Conservation (phyloP, 2,329 filamentous ascomycete species). For the Myriosclerotinia curreyana region DNA sequence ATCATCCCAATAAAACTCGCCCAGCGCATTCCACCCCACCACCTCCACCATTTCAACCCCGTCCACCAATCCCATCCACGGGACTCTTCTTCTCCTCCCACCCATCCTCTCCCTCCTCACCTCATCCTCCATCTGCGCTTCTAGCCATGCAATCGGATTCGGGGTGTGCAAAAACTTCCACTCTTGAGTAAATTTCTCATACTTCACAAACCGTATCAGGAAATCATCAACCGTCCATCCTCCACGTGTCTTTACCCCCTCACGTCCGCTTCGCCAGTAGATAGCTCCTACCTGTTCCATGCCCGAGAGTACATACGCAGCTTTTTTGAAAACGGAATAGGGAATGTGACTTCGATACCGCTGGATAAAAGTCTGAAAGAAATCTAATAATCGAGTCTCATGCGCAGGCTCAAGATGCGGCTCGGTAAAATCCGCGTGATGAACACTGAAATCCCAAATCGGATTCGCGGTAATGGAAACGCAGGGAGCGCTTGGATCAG, state of each 20-base stretch:
- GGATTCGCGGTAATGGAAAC: not conserved
- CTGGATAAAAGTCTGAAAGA: not conserved
- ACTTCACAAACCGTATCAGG: not conserved
- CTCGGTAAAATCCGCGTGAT: not conserved
- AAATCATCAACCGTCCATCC: constrained; percentile 11
- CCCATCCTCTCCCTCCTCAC: not conserved
- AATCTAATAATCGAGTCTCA: not conserved
- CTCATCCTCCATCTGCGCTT: constrained; percentile 3
- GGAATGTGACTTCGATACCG: not conserved
- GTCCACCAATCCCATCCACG: constrained; percentile 6
- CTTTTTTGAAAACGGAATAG: not conserved
- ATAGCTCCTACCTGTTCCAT: not conserved
- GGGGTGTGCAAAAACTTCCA: not conserved
- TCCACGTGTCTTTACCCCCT: not conserved
- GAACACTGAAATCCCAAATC: not conserved
- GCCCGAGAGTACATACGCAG: not conserved
- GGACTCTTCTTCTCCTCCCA: not conserved
- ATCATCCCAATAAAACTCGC: constrained; percentile 5
- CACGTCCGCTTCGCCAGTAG: not conserved
- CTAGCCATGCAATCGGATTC: not conserved
- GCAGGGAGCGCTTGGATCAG: not conserved
- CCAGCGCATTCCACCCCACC: not conserved
- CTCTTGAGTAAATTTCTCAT: constrained; percentile 2
- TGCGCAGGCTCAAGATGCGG: not conserved
- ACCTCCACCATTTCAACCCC: not conserved